A percentile compares a stretch with the other conserved stretches of the same genome.
phyloP scores from a whole-genome alignment of 2,329 filamentous ascomycete genomes.

The Coniella lustricola region DNA sequence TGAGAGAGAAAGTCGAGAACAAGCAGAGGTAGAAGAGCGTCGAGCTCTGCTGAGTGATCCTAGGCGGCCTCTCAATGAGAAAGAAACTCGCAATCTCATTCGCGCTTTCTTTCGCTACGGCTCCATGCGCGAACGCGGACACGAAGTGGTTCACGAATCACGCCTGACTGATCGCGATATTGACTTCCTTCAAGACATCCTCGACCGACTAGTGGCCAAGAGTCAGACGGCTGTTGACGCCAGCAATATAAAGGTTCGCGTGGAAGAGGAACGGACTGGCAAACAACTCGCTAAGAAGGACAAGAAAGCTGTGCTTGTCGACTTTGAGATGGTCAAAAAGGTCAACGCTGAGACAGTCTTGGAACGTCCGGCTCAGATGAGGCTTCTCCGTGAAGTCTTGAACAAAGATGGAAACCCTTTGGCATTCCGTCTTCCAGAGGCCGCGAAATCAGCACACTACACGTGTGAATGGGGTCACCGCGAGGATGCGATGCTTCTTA shows the following conservation, averaged over 20 bases:
- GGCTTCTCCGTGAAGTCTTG: slow-evolving; percentile 70
- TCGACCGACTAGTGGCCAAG: slow-evolving; percentile 63
- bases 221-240: slow-evolving; percentile 54
- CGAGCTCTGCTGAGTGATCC: slow-evolving; percentile 73
- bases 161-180: slow-evolving; percentile 76
- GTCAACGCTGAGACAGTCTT: slow-evolving; percentile 94
- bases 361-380: slow-evolving; percentile 83
- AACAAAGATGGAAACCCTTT: slow-evolving; percentile 60
- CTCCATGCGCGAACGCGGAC: slow-evolving; percentile 77
- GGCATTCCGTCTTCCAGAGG: slow-evolving; percentile 81
- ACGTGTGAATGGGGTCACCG: slow-evolving; percentile 85
- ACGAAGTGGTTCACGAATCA: slow-evolving; percentile 83
- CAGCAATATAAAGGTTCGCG: slow-evolving; percentile 65
- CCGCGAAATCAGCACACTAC: slow-evolving; percentile 87
- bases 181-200: slow-evolving; percentile 67
- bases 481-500: slow-evolving; percentile 94
- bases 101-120: slow-evolving; percentile 87
- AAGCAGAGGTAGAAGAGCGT: slow-evolving; percentile 68
- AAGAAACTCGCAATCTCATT: slow-evolving; percentile 88
- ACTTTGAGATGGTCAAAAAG: slow-evolving; percentile 88
- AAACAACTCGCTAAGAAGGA: slow-evolving; percentile 92
- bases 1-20: slow-evolving; percentile 58
- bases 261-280: slow-evolving; percentile 74
- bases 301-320: slow-evolving; percentile 92
- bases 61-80: slow-evolving; percentile 81